These are phyloP conservation scores for Pseudotulostoma volvatum DNA, from an alignment of 495 filamentous ascomycete genomes.

Conservation along the genomic window DNA sequence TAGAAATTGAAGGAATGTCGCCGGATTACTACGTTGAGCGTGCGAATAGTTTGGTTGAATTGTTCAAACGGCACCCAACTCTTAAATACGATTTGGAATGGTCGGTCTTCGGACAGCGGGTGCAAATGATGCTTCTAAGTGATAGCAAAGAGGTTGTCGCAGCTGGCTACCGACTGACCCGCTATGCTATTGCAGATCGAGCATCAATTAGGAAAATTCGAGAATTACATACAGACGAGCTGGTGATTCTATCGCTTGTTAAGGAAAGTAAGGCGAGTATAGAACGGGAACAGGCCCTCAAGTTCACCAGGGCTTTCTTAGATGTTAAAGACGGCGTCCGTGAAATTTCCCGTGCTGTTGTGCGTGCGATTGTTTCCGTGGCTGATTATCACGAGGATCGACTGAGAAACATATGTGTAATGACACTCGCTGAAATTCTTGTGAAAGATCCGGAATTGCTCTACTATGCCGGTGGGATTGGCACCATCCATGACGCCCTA, in stretches of 20 bases:
- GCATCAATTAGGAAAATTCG: constrained; percentile 80
- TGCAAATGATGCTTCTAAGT: constrained; percentile 88
- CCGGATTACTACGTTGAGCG: constrained; percentile 88
- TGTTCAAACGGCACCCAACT: constrained; percentile 84
- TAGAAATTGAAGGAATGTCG: constrained; percentile 73
- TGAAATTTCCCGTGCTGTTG: constrained; percentile 73
- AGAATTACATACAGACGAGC: constrained; percentile 70
- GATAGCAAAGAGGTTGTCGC: constrained; percentile 92
- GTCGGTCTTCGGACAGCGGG: constrained; percentile 80
- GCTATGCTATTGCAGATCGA: constrained; percentile 86
- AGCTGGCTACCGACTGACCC: constrained; percentile 79
- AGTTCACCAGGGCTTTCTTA: constrained; percentile 88
- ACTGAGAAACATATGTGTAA: constrained; percentile 70
- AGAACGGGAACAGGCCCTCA: constrained; percentile 90
- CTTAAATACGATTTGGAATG: constrained; percentile 92
- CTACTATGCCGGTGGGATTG: constrained; percentile 64
- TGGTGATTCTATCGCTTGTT: constrained; percentile 79
- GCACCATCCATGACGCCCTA: constrained; percentile 67
- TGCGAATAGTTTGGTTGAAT: constrained; percentile 77
- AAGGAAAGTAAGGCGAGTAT: constrained; percentile 93
- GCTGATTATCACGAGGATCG: constrained; percentile 84
- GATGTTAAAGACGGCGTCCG: constrained; percentile 86
- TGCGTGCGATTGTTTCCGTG: constrained; percentile 74
- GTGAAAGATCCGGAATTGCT: constrained; percentile 68
- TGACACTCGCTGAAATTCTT: constrained; percentile 83